Evolutionary conservation across 768 basidiomycete species (phyloP), one percentile per base, ranked within the genome.

Genomic region (Daedaleopsis sinensis): DNA sequence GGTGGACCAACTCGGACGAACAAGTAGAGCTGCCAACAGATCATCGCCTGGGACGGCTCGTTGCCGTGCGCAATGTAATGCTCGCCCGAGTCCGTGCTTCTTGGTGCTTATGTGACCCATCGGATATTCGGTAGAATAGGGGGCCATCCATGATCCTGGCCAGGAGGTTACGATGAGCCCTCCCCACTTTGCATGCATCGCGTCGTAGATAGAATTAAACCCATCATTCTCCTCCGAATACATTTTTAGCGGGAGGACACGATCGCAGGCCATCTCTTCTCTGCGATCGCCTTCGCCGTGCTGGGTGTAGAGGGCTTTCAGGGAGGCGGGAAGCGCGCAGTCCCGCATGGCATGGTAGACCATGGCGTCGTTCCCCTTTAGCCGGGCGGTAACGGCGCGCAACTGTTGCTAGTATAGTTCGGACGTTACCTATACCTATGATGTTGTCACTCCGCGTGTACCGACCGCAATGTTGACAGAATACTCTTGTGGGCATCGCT

Each of bases 341-440:
- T 42, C 51, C 7, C 35, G 54, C n/a, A 47, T 42, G 48, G 51
- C 52, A 10, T 47, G 43, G 37, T 42, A 13, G 12, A 61, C 27
- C 27, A 32, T 7, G 27, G 27, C 63, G 47, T 65, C 63, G 50
- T 52, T 49, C 4, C 42, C 55, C 21, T 65, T 65, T 27, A 65
- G 63, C 18, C 47, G 52, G 37, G 46, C 18, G 35, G 50, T 46
- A n/a, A 60, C 39, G 1, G 8, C 46, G 6, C 21, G 36, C 24
- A 57, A 12, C 19, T n/a, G n/a, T n/a, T n/a, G n/a, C n/a, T n/a
- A n/a, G n/a, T n/a, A n/a, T n/a, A n/a, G n/a, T n/a, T n/a, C n/a
- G n/a, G n/a, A n/a, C n/a, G n/a, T n/a, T n/a, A n/a, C n/a, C n/a
- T n/a, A n/a, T n/a, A n/a, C n/a, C n/a, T n/a, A n/a, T n/a, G n/a